Conservation (phyloP, 2,329 filamentous ascomycete species). For the Rosellinia necatrix region DNA sequence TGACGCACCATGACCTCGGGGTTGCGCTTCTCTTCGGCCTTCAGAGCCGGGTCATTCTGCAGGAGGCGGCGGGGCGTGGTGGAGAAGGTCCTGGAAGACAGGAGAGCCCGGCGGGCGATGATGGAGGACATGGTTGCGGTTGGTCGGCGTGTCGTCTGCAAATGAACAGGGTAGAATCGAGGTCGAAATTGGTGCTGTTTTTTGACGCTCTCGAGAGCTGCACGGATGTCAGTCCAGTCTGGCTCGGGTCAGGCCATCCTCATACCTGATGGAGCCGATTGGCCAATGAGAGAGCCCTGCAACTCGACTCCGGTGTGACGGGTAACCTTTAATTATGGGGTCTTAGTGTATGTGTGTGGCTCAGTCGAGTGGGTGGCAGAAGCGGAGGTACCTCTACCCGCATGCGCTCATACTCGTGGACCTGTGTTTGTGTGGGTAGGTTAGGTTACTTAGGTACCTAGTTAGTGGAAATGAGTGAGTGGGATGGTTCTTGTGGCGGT, state of each 20-base stretch:
- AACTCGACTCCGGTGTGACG: neutral
- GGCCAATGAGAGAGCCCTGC: constrained; percentile 15
- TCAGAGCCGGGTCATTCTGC: constrained; percentile 49
- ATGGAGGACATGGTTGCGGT: constrained; percentile 58
- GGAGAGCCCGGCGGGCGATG: constrained; percentile 54
- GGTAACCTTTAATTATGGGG: neutral
- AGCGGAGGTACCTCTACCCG: too few species aligned
- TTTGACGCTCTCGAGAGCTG: constrained; percentile 1
- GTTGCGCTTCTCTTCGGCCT: constrained; percentile 62
- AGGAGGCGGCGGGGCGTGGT: constrained; percentile 58
- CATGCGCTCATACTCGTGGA: too few species aligned
- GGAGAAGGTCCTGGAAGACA: constrained; percentile 49
- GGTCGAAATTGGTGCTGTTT: constrained; percentile 3
- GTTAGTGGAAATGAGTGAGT: too few species aligned
- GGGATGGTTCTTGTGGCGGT: neutral
- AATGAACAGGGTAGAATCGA: constrained; percentile 15
- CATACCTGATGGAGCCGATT: constrained; percentile 22
- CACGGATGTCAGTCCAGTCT: neutral
- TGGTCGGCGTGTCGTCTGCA: constrained; percentile 23
- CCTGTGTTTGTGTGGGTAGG: neutral
- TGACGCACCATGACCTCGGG: constrained; percentile 53
- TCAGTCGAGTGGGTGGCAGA: too few species aligned
- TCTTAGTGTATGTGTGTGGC: neutral
- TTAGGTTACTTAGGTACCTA: neutral
- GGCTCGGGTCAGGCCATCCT: constrained; percentile 20